Base-by-base conservation (phyloP, 2,329 filamentous ascomycete species). In the Lojkania enalia region DNA sequence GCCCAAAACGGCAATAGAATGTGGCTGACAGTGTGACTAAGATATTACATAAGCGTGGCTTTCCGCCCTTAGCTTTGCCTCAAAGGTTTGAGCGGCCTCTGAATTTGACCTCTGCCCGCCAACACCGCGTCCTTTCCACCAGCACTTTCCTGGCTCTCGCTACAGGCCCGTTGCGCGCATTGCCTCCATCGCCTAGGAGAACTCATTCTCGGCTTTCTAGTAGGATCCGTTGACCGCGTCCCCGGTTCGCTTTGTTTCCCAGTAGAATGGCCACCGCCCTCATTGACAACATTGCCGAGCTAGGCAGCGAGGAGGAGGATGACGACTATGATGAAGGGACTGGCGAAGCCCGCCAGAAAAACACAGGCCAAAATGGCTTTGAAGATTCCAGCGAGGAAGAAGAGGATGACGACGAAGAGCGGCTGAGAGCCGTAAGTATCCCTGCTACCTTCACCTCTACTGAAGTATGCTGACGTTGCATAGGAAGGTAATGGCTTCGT, bases 401-500 rank as follows among this genome's bases (percentile, higher is more conserved):
- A 48, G 68, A 70, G 39, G 68, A 71, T 4, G 68, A 71, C 15
- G 68, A 71, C 31, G 68, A 71, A 48, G 67, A 69, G 38, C 52
- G 49, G 31, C 51, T 67, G 29, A 52, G 55, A 45, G 49, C 62
- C 54, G 66, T 62, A 61, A 57, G 65, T 45, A 15, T 12, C 16
- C 6, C 11, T 20, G 16, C 19, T 35, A 20, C 36, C 11, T 15
- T 30, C 43, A 20, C 23, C 47, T 58, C 41, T 44, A 39, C 39
- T 35, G 35, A 35, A 29, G 15, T 15, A 19, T 48, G 45, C 60
- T 64, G 42, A 64, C 49, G 32, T 27, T 48, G 14, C 4, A 35
- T 44, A 96, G 90, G 82, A 95, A 54, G 88, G 88, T 40, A 90
- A 95, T 75, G 92, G 91, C 19, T 99, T 97, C 73, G 96, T 99